Evolutionary conservation across 345 rosid species (phyloP), one percentile per base, ranked within the genome.

Genomic region (Clausena lansium): DNA sequence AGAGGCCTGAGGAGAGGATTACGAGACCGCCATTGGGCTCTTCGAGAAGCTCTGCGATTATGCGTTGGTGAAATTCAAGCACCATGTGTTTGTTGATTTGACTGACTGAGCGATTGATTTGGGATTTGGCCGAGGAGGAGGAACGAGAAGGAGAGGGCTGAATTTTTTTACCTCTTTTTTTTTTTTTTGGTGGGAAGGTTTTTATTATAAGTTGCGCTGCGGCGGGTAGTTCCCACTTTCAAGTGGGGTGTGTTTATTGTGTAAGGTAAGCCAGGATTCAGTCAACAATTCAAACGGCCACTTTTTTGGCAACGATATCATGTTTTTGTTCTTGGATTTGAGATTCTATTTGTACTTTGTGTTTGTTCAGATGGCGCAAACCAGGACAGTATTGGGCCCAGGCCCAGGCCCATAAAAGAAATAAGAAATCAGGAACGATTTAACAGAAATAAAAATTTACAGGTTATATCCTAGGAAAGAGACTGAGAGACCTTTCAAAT

Each of bases 1-100:
- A 89, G 72, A 96, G 97, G 67, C 98, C 92, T 15, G 99, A 89
- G 36, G 97, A 91, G 70, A 94, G 89, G 64, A 96, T 81, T 1
- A 91, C 89, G 7, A 94, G 82, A 35, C 95, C 97, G 75, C 97
- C 95, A 58, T 75, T 82, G 33, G 92, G 80, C 78, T 90, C 97
- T 24, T 90, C 92, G 11, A 94, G 82, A 64, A 96, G 88, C 79
- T 94, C 98, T 30, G 91, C 78, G 75, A 94, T 80, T 52, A 92
- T 89, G 64, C 92, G 97, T 39, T 90, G 86, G 77, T 96, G 98
- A 88, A 92, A 96, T 80, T 88, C 65, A n/a, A 89, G 89, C 69
- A 91, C 94, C 97, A 94, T 90, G 15, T 68, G 67, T 17, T 63
- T 36, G 60, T 39, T 78, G 71, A 76, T 74, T 81, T 68, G 81